Percentiles rank a stretch among this genome's conserved stretches.
Conservation (phyloP, 768 basidiomycete species). For the Collybiopsis luxurians region DNA sequence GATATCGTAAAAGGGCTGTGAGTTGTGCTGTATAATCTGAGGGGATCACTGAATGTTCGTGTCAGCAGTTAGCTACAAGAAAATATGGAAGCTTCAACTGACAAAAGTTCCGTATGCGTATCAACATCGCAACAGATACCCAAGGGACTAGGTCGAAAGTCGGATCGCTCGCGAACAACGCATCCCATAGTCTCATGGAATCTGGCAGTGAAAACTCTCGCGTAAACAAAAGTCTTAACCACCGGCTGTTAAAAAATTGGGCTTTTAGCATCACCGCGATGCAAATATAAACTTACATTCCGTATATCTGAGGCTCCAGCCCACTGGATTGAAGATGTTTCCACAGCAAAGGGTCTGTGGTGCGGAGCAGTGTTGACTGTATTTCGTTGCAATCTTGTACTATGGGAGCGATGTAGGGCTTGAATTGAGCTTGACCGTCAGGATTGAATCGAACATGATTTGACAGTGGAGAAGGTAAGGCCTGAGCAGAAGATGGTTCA, state of each 20-base stretch:
- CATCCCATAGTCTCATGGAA: slow-evolving; percentile 93
- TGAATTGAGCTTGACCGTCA: slow-evolving; percentile 46
- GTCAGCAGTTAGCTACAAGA: background rate
- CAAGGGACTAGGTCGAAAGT: slow-evolving; percentile 76
- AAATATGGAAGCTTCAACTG: slow-evolving; percentile 30
- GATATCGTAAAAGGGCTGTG: slow-evolving; percentile 84
- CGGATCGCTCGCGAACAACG: slow-evolving; percentile 85
- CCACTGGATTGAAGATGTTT: slow-evolving; percentile 72
- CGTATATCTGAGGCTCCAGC: slow-evolving; percentile 96
- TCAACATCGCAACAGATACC: slow-evolving; percentile 92
- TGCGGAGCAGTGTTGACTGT: slow-evolving; percentile 69
- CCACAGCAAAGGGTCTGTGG: slow-evolving; percentile 79
- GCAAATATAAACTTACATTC: slow-evolving; percentile 60
- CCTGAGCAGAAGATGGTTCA: slow-evolving; percentile 32
- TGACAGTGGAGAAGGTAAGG: slow-evolving; percentile 31
- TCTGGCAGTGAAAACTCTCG: slow-evolving; percentile 83
- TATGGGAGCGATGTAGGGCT: slow-evolving; percentile 80
- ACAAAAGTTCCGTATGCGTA: slow-evolving; percentile 90
- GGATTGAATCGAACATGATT: slow-evolving; percentile 43
- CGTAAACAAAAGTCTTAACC: slow-evolving; percentile 91
- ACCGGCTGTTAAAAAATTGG: slow-evolving; percentile 56
- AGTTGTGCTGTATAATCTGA: slow-evolving; percentile 86
- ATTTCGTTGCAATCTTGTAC: slow-evolving; percentile 79
- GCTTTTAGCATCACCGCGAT: slow-evolving; percentile 10
- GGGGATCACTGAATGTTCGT: slow-evolving; percentile 60